Conservation (phyloP, 805 yeast species). For the Teunomyces funiuensis region DNA sequence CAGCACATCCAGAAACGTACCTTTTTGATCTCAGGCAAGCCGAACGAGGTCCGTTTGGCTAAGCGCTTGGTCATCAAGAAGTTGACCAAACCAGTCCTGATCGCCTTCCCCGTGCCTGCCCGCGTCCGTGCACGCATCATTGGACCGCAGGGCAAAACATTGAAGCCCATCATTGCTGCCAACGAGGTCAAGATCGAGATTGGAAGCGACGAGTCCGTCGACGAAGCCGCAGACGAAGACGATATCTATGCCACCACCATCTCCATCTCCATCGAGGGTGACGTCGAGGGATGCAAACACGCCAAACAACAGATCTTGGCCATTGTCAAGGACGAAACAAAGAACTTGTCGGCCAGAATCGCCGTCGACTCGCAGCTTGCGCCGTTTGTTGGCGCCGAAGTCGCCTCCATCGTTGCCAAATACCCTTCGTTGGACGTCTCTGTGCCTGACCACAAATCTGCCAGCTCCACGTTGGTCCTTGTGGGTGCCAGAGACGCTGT, state of each 20-base stretch:
- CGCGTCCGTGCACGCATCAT: constrained; percentile 74
- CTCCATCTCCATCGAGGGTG: constrained; percentile 73
- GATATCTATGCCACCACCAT: constrained; percentile 62
- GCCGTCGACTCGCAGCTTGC: constrained; percentile 43
- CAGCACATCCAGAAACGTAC: constrained; percentile 75
- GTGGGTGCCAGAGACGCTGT: constrained; percentile 74
- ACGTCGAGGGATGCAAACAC: constrained; percentile 72
- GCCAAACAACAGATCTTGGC: constrained; percentile 71
- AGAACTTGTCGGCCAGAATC: constrained; percentile 51
- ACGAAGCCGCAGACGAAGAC: constrained; percentile 46
- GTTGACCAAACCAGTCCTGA: constrained; percentile 70
- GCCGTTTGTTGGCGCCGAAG: constrained; percentile 43
- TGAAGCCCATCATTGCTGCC: constrained; percentile 73
- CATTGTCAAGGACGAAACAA: constrained; percentile 75
- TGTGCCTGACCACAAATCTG: constrained; percentile 39
- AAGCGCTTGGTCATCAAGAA: constrained; percentile 73
- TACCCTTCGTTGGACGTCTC: constrained; percentile 30
- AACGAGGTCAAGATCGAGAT: constrained; percentile 73
- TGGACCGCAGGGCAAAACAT: constrained; percentile 81
- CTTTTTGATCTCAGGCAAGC: constrained; percentile 76
- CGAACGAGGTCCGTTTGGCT: constrained; percentile 64
- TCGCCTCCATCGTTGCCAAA: constrained; percentile 22
- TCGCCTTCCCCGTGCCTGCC: constrained; percentile 69
- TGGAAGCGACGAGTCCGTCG: constrained; percentile 35
- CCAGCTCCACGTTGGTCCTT: constrained; percentile 43